A percentile compares a stretch with the other conserved stretches of the same genome.
These are phyloP conservation scores for Eremomyces bilateralis DNA, from an alignment of 495 filamentous ascomycete genomes.

Conservation along the genomic window DNA sequence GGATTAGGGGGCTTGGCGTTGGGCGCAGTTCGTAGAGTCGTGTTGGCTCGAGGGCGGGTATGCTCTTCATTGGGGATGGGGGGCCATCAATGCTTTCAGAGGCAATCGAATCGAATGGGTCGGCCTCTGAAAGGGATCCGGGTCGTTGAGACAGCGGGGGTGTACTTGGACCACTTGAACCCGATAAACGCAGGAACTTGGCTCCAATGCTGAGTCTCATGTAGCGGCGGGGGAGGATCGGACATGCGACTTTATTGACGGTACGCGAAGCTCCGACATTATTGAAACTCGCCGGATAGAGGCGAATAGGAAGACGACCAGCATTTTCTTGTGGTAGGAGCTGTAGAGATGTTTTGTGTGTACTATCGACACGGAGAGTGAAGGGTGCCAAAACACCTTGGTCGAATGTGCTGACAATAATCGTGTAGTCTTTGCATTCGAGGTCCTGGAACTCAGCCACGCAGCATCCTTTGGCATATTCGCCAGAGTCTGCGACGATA, in stretches of 20 bases:
- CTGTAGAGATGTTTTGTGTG: conserved; percentile 25
- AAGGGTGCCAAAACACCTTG: conserved; percentile 54
- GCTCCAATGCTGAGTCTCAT: not conserved
- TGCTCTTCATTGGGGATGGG: too few relatives aligned
- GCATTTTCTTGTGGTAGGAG: conserved; percentile 44
- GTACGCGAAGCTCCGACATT: conserved; percentile 9
- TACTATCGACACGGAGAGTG: conserved; percentile 47
- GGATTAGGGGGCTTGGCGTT: conserved; percentile 31
- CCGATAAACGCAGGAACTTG: too few relatives aligned
- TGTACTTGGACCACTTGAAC: not conserved
- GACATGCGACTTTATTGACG: conserved; percentile 4
- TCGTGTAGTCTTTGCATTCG: conserved; percentile 53
- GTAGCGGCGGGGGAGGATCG: conserved; percentile 3
- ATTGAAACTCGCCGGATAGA: conserved; percentile 12
- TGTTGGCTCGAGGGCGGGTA: conserved; percentile 8
- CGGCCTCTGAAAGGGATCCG: not conserved
- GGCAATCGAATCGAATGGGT: conserved; percentile 1
- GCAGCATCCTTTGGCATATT: conserved; percentile 64
- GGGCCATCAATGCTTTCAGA: too few relatives aligned
- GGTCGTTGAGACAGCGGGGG: not conserved
- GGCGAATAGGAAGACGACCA: conserved; percentile 28
- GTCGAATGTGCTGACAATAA: conserved; percentile 77
- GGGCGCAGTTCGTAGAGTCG: conserved; percentile 20
- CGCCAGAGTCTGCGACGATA: conserved; percentile 56
- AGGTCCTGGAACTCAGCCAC: conserved; percentile 35